Conservation (phyloP, 163 green algal species). For the Botryococcus braunii region DNA sequence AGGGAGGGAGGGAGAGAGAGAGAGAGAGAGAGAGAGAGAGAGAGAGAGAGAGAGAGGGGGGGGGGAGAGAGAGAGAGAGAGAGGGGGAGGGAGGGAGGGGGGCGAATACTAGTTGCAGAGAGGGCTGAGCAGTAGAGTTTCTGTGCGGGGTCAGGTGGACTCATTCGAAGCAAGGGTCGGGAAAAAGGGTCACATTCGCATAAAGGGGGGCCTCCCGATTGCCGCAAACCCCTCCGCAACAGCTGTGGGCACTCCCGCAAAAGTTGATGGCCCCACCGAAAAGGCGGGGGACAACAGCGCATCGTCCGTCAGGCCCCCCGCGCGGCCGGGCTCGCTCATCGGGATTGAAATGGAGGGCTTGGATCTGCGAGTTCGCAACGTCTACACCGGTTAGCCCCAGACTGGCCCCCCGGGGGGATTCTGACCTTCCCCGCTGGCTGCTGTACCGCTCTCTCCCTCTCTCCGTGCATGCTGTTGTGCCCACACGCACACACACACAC, state of each 20-base stretch:
- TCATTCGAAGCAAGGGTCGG: constrained; percentile 53
- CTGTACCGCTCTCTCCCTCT: too few species aligned
- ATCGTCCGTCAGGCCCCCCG: too few species aligned
- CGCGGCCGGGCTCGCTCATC: constrained; percentile 7
- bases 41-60: too few species aligned
- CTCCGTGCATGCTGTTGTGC: too few species aligned
- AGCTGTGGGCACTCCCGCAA: background rate
- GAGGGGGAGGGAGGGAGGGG: too few species aligned
- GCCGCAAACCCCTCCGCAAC: background rate
- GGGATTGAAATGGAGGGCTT: constrained; percentile 33
- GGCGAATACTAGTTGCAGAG: background rate
- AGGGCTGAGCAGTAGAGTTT: background rate
- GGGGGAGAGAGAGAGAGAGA: too few species aligned
- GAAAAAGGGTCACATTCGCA: constrained; percentile 37
- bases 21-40: too few species aligned
- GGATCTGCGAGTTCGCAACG: constrained; percentile 56
- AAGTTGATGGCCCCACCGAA: constrained; percentile 1
- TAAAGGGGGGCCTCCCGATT: constrained; percentile 50
- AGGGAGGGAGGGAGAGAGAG: too few species aligned
- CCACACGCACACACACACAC: too few species aligned
- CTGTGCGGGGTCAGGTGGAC: constrained; percentile 24
- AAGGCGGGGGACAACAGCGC: background rate
- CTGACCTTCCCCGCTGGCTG: too few species aligned
- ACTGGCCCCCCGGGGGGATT: too few species aligned
- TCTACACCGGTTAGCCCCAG: constrained; percentile 59